Evolutionary conservation across 129 eudicot species (phyloP).

Genomic region (Lactuca saligna): DNA sequence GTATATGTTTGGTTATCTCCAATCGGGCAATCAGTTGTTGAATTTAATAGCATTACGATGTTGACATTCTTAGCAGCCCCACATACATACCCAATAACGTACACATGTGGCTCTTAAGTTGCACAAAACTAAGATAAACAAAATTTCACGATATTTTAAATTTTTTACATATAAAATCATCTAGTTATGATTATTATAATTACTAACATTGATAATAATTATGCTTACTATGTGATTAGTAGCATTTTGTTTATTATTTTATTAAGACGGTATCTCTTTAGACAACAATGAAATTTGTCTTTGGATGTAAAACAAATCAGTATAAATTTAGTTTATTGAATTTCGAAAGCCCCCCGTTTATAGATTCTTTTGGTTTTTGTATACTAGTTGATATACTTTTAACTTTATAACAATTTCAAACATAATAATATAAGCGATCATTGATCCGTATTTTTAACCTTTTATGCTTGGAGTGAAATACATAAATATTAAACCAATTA

Average conservation of each 20-base stretch:
- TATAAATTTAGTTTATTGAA: not conserved
- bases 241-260: not conserved
- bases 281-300: not conserved
- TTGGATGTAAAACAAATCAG: not conserved
- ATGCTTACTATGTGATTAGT: not conserved
- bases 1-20: too few relatives aligned
- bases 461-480: not conserved
- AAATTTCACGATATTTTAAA: not conserved
- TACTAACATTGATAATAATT: conserved; percentile 3
- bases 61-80: not conserved
- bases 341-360: not conserved
- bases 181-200: not conserved
- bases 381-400: not conserved
- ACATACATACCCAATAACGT: not conserved
- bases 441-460: not conserved
- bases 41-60: not conserved
- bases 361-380: not conserved
- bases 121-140: not conserved
- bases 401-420: not conserved
- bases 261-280: not conserved
- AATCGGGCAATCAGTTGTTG: too few relatives aligned
- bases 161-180: not conserved
- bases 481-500: too few relatives aligned
- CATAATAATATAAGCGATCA: not conserved
- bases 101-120: not conserved